A percentile compares a stretch with the other conserved stretches of the same genome.
Conservation (phyloP, 495 filamentous ascomycete genomes). For the Neurospora cerealis region DNA sequence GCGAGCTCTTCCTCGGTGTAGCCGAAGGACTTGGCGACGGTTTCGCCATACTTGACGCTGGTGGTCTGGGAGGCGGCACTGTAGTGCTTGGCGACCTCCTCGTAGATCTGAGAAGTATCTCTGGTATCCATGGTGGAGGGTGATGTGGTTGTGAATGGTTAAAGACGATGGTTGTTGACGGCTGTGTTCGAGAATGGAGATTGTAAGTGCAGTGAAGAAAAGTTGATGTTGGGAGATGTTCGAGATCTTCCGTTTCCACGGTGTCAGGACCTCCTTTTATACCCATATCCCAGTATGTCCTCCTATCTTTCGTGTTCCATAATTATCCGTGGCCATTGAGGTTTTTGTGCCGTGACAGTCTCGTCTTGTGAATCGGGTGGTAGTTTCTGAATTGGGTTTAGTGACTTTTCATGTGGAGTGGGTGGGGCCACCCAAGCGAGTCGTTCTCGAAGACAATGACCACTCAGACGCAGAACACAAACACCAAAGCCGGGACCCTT, state of each 20-base stretch:
- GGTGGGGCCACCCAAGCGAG: neutral
- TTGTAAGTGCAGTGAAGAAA: neutral
- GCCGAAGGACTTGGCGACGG: conserved; percentile 50
- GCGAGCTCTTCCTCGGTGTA: conserved; percentile 46
- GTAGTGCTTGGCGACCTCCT: conserved; percentile 30
- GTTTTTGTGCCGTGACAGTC: neutral
- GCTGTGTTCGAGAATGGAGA: neutral
- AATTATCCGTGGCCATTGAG: neutral
- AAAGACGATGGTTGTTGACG: neutral
- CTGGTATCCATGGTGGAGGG: conserved; percentile 7
- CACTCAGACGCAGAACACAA: neutral
- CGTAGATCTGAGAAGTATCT: conserved; percentile 24
- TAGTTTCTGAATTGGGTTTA: neutral
- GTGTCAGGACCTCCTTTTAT: neutral
- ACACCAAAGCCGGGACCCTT: neutral
- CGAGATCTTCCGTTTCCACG: neutral
- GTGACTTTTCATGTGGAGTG: neutral
- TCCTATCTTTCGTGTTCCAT: neutral
- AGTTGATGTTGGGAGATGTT: neutral
- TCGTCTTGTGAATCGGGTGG: neutral
- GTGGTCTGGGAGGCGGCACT: conserved; percentile 20
- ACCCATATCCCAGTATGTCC: neutral
- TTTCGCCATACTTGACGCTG: conserved; percentile 22
- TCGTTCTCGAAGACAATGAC: neutral
- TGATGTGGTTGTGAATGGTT: neutral